Evolutionary conservation across 2,329 filamentous ascomycete genomes (phyloP), one percentile per base, ranked within the genome.

Genomic region (Elsinoe batatas): DNA sequence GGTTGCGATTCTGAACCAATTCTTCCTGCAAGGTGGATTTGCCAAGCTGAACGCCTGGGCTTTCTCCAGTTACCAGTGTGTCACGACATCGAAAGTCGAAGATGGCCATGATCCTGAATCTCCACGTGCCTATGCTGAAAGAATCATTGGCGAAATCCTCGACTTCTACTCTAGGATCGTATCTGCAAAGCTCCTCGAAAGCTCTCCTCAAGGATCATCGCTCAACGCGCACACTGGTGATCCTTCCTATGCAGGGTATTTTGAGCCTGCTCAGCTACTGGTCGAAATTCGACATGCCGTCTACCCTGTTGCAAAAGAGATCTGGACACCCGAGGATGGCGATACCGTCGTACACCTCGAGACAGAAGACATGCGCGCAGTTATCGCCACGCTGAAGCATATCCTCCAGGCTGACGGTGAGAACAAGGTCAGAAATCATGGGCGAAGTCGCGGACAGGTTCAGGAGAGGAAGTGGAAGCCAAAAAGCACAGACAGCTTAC

Each of bases 251-350:
- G 69, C 78, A 8, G 81, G 85, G 62, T 81, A 78, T 63, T 88
- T 87, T 67, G 73, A 77, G 8, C 78, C 83, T 12, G 76, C 81
- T 1, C 91, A 96, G 63, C 86, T 97, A 56, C 74, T 96, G 12
- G 83, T 97, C 5, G 91, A 97, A 67, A 72, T 97, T 40, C 85
- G 93, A 40, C 82, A 87, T 71, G 81, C 84, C 22, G 81, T 96
- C 22, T 73, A 96, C 12, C 88, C 90, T 0, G 81, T 85, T 44
- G 79, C 93, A 38, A 79, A 80, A 56, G 79, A 84, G 46, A 79
- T 97, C 26, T 98, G 93, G 94, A 83, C 88, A 61, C 94, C 90
- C 1, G 76, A 55, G 18, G 18, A 55, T 26, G 42, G 40, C 11
- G 36, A 82, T 22, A 81, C 95, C 47, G 81, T 93, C 15, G 89